Conservation (phyloP, 1,139 yeast genomes). For the Saccharomyces hybrid region DNA sequence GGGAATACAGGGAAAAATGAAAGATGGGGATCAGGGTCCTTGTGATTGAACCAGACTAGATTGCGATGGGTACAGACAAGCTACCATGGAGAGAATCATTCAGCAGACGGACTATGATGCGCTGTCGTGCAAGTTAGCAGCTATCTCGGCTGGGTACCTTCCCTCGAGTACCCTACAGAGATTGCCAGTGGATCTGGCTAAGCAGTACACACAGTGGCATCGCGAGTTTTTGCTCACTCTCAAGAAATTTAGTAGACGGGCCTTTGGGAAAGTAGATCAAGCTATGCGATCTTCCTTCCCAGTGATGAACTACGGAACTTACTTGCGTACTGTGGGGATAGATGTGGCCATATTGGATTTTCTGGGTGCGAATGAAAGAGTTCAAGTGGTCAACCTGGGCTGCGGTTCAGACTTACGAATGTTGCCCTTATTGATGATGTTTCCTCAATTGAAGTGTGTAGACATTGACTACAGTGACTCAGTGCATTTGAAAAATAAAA, state of each 20-base stretch:
- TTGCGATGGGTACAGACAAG: not conserved
- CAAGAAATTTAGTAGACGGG: constrained; percentile 18
- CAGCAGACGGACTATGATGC: constrained; percentile 76
- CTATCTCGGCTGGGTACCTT: constrained; percentile 48
- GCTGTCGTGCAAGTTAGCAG: constrained; percentile 59
- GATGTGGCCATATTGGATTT: constrained; percentile 49
- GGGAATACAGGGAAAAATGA: not conserved
- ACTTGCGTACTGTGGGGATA: constrained; percentile 59
- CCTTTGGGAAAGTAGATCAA: constrained; percentile 19
- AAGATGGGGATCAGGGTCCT: not conserved
- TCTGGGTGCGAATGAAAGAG: constrained; percentile 29
- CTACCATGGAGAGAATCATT: constrained; percentile 21
- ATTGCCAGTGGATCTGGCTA: constrained; percentile 40
- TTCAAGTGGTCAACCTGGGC: constrained; percentile 76
- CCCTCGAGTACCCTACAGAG: constrained; percentile 37
- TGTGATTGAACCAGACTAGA: not conserved
- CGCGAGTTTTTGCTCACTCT: constrained; percentile 18
- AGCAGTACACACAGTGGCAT: constrained; percentile 19
- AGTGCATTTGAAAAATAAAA: constrained; percentile 50
- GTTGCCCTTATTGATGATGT: constrained; percentile 21
- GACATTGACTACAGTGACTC: constrained; percentile 75
- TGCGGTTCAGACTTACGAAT: constrained; percentile 91
- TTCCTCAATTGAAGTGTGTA: constrained; percentile 40
- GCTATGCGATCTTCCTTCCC: constrained; percentile 52
- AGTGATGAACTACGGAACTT: constrained; percentile 76